phyloP scores from a whole-genome alignment of 2,329 filamentous ascomycete species.

The Aspergillus fischeri region DNA sequence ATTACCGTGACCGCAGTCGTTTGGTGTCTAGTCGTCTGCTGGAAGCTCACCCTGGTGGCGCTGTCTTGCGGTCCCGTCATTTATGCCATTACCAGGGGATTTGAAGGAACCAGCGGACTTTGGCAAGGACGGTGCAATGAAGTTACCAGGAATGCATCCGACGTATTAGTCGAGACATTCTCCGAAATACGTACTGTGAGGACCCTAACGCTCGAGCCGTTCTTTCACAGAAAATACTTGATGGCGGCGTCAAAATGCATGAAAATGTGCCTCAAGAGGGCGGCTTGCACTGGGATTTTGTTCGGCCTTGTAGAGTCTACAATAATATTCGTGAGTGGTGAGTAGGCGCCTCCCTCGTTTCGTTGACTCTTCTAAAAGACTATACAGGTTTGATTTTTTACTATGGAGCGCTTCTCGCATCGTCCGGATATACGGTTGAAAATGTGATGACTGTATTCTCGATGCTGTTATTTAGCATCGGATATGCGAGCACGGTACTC shows the following conservation, averaged over 20 bases:
- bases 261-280: slow-evolving; percentile 61
- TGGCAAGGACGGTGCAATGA: slow-evolving; percentile 70
- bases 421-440: slow-evolving; percentile 49
- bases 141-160: slow-evolving; percentile 56
- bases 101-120: slow-evolving; percentile 59
- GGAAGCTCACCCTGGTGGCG: slow-evolving; percentile 76
- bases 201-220: slow-evolving; percentile 66
- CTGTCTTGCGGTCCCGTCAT: slow-evolving; percentile 66
- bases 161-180: slow-evolving; percentile 70
- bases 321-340: slow-evolving; percentile 62
- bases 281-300: slow-evolving; percentile 63
- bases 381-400: slow-evolving; percentile 69
- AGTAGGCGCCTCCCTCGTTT: slow-evolving; percentile 6
- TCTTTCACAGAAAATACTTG: slow-evolving; percentile 64
- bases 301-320: slow-evolving; percentile 75
- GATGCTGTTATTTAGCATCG: slow-evolving; percentile 77
- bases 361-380: slow-evolving; percentile 6
- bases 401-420: slow-evolving; percentile 67
- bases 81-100: slow-evolving; percentile 61
- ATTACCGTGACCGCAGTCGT: slow-evolving; percentile 66
- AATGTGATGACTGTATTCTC: slow-evolving; percentile 71
- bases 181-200: slow-evolving; percentile 74
- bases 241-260: slow-evolving; percentile 52
- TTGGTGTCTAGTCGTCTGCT: slow-evolving; percentile 72
- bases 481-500: slow-evolving; percentile 66